Evolutionary conservation across 2,329 filamentous ascomycete genomes (phyloP).

Genomic region (Colletotrichum salicis): DNA sequence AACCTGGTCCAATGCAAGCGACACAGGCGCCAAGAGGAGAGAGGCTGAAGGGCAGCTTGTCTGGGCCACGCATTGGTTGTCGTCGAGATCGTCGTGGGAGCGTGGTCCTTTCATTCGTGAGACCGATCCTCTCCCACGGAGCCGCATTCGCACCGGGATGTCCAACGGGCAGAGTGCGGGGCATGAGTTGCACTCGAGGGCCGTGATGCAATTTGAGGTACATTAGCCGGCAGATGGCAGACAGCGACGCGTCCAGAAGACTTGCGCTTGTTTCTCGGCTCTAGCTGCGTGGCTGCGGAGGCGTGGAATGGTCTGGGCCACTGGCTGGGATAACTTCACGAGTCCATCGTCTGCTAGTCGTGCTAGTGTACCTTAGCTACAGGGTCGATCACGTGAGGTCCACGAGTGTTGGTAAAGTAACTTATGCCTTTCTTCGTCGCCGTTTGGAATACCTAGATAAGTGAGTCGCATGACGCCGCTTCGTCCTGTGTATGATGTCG

Average conservation of each 20-base stretch:
- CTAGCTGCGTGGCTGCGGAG: neutral
- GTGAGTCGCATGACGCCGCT: neutral
- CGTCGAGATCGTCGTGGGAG: neutral
- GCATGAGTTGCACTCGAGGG: neutral
- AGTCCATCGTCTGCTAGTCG: neutral
- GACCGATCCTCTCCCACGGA: neutral
- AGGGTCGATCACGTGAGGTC: neutral
- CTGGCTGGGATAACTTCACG: neutral
- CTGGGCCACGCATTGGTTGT: neutral
- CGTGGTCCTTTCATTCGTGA: neutral
- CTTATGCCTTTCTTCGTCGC: too few species aligned
- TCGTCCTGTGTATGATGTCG: neutral
- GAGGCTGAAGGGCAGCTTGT: slow-evolving; percentile 9
- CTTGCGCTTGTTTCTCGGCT: neutral
- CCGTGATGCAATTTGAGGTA: neutral
- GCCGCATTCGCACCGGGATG: neutral
- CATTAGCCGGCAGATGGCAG: neutral
- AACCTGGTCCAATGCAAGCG: neutral
- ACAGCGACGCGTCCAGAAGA: neutral
- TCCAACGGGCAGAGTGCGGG: neutral
- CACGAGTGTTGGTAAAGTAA: neutral
- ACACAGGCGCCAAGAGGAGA: slow-evolving; percentile 13
- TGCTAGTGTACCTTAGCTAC: neutral
- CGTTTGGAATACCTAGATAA: neutral
- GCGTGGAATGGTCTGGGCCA: neutral